phyloP scores from a whole-genome alignment of 495 filamentous ascomycete genomes.

The Penicillium soppii region DNA sequence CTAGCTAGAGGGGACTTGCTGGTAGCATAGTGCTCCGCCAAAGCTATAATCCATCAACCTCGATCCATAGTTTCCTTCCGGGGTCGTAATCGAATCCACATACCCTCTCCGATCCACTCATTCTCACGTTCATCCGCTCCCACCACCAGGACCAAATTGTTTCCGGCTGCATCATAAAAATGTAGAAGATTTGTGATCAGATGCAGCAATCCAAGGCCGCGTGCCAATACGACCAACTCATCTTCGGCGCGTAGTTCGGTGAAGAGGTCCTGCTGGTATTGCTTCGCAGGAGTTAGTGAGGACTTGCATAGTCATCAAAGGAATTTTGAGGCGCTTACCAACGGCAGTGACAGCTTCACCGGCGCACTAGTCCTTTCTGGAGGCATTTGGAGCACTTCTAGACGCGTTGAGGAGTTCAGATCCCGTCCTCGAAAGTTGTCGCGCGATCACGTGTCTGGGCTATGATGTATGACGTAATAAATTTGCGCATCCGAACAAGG shows the following conservation, averaged over 20 bases:
- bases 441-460: slow-evolving; percentile 36
- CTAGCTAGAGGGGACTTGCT: slow-evolving; percentile 73
- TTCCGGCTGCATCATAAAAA: slow-evolving; percentile 92
- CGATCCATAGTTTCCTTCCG: neutral
- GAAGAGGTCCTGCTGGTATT: slow-evolving; percentile 90
- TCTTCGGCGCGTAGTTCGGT: slow-evolving; percentile 86
- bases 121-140: slow-evolving; percentile 94
- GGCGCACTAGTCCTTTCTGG: slow-evolving; percentile 59
- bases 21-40: slow-evolving; percentile 91
- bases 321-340: slow-evolving; percentile 55
- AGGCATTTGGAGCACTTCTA: slow-evolving; percentile 49
- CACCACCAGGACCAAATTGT: slow-evolving; percentile 85
- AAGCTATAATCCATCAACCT: slow-evolving; percentile 42
- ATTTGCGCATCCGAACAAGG: neutral
- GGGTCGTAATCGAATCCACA: neutral
- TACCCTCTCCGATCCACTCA: slow-evolving; percentile 85
- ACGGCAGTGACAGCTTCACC: slow-evolving; percentile 89
- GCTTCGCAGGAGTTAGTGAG: slow-evolving; percentile 37
- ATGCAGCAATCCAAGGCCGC: slow-evolving; percentile 86
- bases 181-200: slow-evolving; percentile 92
- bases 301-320: neutral
- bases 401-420: slow-evolving; percentile 21
- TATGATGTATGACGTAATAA: slow-evolving; percentile 40
- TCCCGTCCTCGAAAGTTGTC: slow-evolving; percentile 5
- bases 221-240: slow-evolving; percentile 87